Percentiles rank a stretch among this genome's conserved stretches.
Evolutionary conservation across 1,284 basidiomycete species (phyloP).

Genomic region (Blastosporella zonata): DNA sequence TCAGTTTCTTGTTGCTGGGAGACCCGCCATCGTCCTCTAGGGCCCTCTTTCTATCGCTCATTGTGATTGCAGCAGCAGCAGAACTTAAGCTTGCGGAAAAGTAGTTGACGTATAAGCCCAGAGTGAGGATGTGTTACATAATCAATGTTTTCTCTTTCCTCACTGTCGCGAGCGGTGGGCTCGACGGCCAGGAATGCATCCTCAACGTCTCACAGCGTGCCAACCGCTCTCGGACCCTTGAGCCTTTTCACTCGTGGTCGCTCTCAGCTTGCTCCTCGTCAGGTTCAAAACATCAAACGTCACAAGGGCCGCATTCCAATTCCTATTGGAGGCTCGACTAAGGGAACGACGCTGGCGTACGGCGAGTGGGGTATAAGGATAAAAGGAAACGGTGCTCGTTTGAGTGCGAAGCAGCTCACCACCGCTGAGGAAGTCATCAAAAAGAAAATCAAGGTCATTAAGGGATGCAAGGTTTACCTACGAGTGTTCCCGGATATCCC

Average conservation of each 20-base stretch:
- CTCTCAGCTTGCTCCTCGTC: slow-evolving; percentile 74
- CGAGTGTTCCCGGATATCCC: slow-evolving; percentile 96
- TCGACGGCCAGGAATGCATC: slow-evolving; percentile 19
- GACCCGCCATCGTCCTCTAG: slow-evolving; percentile 51
- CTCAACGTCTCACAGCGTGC: slow-evolving; percentile 19
- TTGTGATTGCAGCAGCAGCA: not conserved
- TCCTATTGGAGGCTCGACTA: slow-evolving; percentile 85
- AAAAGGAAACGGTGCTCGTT: slow-evolving; percentile 75
- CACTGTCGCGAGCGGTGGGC: slow-evolving; percentile 28
- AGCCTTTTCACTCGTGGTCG: slow-evolving; percentile 39
- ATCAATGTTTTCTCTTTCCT: slow-evolving; percentile 41
- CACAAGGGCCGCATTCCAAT: slow-evolving; percentile 88
- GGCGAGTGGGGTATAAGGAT: slow-evolving; percentile 93
- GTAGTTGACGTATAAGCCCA: slow-evolving; percentile 2
- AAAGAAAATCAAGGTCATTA: slow-evolving; percentile 88
- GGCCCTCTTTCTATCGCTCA: slow-evolving; percentile 52
- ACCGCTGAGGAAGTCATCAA: slow-evolving; percentile 88
- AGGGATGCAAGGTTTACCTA: slow-evolving; percentile 86
- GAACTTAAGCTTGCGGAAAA: not conserved
- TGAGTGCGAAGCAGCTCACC: slow-evolving; percentile 91
- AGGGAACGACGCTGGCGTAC: slow-evolving; percentile 90
- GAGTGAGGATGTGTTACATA: slow-evolving; percentile 26
- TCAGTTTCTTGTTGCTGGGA: slow-evolving; percentile 58
- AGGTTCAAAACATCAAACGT: slow-evolving; percentile 80
- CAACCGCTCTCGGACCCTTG: slow-evolving; percentile 27